These are phyloP conservation scores for Castanospermum australe DNA, from an alignment of 306 rosid genomes.

Conservation along the genomic window DNA sequence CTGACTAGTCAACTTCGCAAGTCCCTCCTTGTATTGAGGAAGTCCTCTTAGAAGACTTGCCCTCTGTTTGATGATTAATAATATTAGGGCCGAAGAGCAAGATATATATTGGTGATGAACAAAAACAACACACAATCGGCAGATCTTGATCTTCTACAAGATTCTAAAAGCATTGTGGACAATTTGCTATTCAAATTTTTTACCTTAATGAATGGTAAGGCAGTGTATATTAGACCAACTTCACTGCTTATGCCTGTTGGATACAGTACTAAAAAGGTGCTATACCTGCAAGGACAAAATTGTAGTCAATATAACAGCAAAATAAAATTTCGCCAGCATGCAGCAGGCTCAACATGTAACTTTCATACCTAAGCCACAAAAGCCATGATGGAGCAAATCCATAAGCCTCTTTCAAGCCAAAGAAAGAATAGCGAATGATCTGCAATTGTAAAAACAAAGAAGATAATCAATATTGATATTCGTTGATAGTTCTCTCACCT, in stretches of 20 bases:
- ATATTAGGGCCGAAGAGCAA: slow-evolving; percentile 26
- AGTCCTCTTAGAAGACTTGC: background rate
- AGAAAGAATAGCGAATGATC: slow-evolving; percentile 81
- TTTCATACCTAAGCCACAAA: slow-evolving; percentile 75
- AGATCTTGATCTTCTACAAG: background rate
- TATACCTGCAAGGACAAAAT: slow-evolving; percentile 54
- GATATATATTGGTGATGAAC: slow-evolving; percentile 38
- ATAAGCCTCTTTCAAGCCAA: slow-evolving; percentile 71
- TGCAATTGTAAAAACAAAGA: slow-evolving; percentile 22
- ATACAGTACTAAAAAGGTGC: slow-evolving; percentile 66
- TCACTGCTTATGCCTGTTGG: slow-evolving; percentile 69
- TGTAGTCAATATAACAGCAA: slow-evolving; percentile 8
- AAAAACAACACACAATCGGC: background rate
- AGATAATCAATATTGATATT: background rate
- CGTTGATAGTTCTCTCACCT: background rate
- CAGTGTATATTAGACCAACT: slow-evolving; percentile 65
- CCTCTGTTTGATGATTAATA: background rate
- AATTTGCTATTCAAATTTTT: background rate
- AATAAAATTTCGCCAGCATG: background rate
- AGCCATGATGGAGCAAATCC: slow-evolving; percentile 86
- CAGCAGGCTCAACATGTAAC: background rate
- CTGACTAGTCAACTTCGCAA: background rate
- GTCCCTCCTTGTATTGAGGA: background rate
- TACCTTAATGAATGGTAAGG: slow-evolving; percentile 79
- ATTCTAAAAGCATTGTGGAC: background rate